A percentile compares a stretch with the other conserved stretches of the same genome.
phyloP scores from a whole-genome alignment of 768 basidiomycete species.

The Xerocomellus dryophilus region DNA sequence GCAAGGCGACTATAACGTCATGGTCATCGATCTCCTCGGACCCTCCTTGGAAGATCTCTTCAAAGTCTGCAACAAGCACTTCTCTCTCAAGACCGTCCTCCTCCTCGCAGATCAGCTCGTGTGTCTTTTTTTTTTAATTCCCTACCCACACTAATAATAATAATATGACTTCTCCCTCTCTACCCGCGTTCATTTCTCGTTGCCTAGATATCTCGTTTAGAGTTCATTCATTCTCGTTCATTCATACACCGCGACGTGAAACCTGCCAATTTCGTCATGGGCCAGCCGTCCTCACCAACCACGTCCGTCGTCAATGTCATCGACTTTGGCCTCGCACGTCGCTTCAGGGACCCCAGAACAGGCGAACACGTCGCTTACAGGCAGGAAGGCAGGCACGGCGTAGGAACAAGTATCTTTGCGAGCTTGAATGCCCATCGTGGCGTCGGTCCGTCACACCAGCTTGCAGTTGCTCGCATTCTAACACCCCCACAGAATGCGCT shows the following conservation, averaged over 20 bases:
- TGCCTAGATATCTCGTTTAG: constrained; percentile 84
- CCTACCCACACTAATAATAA: constrained; percentile 1
- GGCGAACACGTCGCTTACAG: constrained; percentile 68
- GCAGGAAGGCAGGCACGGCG: constrained; percentile 70
- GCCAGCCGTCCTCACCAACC: constrained; percentile 55
- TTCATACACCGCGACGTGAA: constrained; percentile 97
- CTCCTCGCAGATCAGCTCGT: constrained; percentile 94
- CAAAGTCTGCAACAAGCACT: constrained; percentile 87
- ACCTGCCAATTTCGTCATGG: constrained; percentile 99
- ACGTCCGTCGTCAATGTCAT: constrained; percentile 84
- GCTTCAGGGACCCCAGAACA: constrained; percentile 65
- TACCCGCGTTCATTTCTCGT: constrained; percentile 21
- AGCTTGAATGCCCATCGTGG: constrained; percentile 75
- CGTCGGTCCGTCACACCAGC: constrained; percentile 47
- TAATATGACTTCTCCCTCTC: constrained; percentile 13
- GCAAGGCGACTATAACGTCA: constrained; percentile 93
- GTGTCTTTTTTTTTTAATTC: constrained; percentile 32
- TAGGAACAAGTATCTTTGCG: constrained; percentile 75
- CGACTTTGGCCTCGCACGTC: constrained; percentile 83
- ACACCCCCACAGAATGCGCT: constrained; percentile 52
- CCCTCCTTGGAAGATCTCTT: constrained; percentile 86
- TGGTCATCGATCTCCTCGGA: constrained; percentile 95
- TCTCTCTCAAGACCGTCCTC: constrained; percentile 91
- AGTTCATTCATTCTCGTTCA: constrained; percentile 94
- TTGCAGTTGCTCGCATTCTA: background rate